phyloP scores from a whole-genome alignment of 129 eudicot species.

The Apium graveolens region DNA sequence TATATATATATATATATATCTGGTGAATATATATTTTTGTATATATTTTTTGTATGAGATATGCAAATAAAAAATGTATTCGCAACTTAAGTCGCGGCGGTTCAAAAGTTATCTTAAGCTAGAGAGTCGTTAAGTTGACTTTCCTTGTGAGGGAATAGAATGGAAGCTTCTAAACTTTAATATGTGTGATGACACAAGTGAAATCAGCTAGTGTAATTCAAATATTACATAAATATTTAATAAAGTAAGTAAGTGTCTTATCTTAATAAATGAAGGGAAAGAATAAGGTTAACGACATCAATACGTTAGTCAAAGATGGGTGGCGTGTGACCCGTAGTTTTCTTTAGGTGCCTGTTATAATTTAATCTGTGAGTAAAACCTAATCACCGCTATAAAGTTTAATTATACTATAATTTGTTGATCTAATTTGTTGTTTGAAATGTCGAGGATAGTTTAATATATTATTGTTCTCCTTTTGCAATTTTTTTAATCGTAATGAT shows the following conservation, averaged over 20 bases:
- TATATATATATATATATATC: too few species aligned
- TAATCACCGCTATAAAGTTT: too few species aligned
- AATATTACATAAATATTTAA: not conserved
- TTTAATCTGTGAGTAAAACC: too few species aligned
- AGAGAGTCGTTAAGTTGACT: not conserved
- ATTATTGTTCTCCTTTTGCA: too few species aligned
- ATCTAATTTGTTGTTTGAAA: too few species aligned
- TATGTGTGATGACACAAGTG: not conserved
- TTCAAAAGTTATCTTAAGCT: not conserved
- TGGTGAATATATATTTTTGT: too few species aligned
- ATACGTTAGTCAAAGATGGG: not conserved
- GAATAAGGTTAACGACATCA: not conserved
- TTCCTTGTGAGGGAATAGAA: not conserved
- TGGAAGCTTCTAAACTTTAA: not conserved
- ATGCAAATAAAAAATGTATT: not conserved
- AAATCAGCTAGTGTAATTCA: not conserved
- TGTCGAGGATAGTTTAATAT: too few species aligned
- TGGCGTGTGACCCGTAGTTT: not conserved
- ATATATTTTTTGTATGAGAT: too few species aligned
- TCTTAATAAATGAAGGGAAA: not conserved
- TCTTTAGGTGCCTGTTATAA: not conserved
- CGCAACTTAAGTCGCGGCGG: not conserved
- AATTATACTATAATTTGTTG: too few species aligned
- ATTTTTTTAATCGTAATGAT: too few species aligned
- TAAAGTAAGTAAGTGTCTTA: not conserved